Base-by-base conservation (phyloP, 768 basidiomycete genomes). In the Suillus hirtellus region DNA sequence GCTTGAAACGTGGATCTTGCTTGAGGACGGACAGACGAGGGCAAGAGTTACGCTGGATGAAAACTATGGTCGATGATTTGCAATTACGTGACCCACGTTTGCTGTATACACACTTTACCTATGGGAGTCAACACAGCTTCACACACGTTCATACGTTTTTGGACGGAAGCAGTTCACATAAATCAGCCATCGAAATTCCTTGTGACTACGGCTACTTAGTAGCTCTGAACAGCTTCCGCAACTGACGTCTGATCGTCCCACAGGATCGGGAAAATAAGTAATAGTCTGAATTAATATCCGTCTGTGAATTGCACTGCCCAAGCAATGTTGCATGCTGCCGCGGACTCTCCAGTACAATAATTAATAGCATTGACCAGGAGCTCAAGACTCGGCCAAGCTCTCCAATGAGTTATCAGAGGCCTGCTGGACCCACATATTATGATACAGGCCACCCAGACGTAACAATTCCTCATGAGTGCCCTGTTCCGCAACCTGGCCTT, bases 381-480 rank as follows among this genome's bases (percentile, higher is more conserved):
- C 34, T 47, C 17, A 55, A 21, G 63, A 24, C 40, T 67, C 67
- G 61, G 46, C 55, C 44, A 52, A 37, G n/a, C 53, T 54, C 12
- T 75, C 73, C 59, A n/a, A 35, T 40, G 63, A 63, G 53, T 61
- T 69, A 27, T 75, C 68, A 74, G 76, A 74, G 3, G 85, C 86
- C 70, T 95, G 92, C 71, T 90, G 84, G 55, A 84, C 76, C 93
- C 93, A 95, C 91, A 95, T 92, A 65, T 86, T 83, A 64, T 85
- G 77, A 73, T 95, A 95, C 63, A 94, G 71, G 1, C 92, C 90
- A 15, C 85, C 85, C 15, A 75, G 75, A 27, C 80, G 84, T 74
- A 99, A 78, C 19, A 99, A 79, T 72, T 93, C 88, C 43, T 94
- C 90, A 72, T 99, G 97, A 0, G 93, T 95, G 12, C 97, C 97